Evolutionary conservation across 2,329 filamentous ascomycete genomes (phyloP), one percentile per base, ranked within the genome.

Genomic region (Pseudogymnoascus sp.): DNA sequence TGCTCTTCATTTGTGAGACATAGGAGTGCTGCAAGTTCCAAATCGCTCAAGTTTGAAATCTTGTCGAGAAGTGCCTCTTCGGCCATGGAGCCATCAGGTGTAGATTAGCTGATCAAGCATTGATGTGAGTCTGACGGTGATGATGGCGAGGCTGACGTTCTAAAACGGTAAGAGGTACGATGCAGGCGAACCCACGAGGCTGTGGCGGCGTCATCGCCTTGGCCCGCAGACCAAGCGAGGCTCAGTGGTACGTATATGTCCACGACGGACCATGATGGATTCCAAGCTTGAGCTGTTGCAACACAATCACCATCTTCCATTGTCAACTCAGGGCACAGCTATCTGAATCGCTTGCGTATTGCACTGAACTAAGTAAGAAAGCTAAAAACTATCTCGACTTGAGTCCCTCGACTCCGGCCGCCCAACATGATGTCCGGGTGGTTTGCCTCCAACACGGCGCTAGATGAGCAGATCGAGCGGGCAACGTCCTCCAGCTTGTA

Each of bases 381-480:
- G 18, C 28, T 4, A 56, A 18, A 18, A 12, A 4, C 21, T 34
- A 56, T 56, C n/a, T 56, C n/a, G 50, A 56, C 50, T 18, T 21
- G 50, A 56, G 50, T 56, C 50, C 28, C n/a, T 34, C 18, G 50
- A 56, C 50, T 56, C 50, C 50, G 14, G 46, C 46, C 21, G 59
- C 50, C 18, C 69, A 80, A 78, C 71, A 89, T 83, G 82, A 97
- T 97, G 93, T 88, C 91, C 74, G 92, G 93, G 82, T 99, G 93
- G 93, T 97, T 96, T 75, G 90, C 89, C 70, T 93, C 91, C 78
- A 91, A 91, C 77, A 90, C 89, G 73, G 91, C 92, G 78, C 84
- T 99, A 78, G 95, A 99, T 77, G 93, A 96, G 79, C 95, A 97
- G 83, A 89, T 99, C 73, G 93, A 97, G 76, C 91, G 89, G 77